Conservation (phyloP, 768 basidiomycete species). For the Boletus vinaceobasis region DNA sequence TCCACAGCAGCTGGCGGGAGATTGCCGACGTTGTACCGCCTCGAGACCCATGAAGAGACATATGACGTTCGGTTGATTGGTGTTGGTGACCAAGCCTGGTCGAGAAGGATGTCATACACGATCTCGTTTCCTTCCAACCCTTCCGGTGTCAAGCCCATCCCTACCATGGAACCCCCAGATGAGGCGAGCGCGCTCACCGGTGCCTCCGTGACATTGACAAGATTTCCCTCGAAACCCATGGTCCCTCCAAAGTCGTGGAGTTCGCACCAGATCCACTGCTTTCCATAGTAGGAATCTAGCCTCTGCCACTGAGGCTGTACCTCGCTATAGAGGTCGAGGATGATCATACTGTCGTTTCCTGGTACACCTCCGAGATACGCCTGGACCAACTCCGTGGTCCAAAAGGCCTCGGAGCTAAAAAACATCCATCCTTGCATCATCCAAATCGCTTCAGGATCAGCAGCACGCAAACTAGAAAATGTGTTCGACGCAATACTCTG, state of each 20-base stretch:
- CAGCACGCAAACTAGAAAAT: conserved; percentile 35
- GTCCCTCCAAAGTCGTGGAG: conserved; percentile 40
- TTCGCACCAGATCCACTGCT: conserved; percentile 42
- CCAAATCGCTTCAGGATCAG: conserved; percentile 40
- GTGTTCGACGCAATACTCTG: conserved; percentile 33
- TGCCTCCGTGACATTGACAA: conserved; percentile 32
- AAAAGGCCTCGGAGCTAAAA: conserved; percentile 34
- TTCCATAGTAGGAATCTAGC: conserved; percentile 37
- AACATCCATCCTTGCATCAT: conserved; percentile 45
- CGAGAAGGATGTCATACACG: conserved; percentile 39
- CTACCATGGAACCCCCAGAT: conserved; percentile 34
- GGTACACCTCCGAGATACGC: conserved; percentile 39
- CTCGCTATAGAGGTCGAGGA: conserved; percentile 41
- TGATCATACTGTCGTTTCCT: conserved; percentile 37
- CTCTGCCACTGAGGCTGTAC: conserved; percentile 42
- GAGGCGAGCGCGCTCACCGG: conserved; percentile 32
- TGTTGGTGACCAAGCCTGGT: conserved; percentile 39
- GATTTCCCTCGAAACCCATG: conserved; percentile 37
- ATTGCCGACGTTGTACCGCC: conserved; percentile 31
- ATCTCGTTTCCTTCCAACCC: conserved; percentile 44
- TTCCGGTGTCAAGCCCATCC: conserved; percentile 38
- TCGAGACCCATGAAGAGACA: conserved; percentile 32
- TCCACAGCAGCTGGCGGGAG: conserved; percentile 25
- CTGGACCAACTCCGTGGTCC: conserved; percentile 38
- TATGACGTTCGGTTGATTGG: conserved; percentile 32